phyloP scores from a whole-genome alignment of 1,284 basidiomycete species.

The Fomitopsis schrenkii region DNA sequence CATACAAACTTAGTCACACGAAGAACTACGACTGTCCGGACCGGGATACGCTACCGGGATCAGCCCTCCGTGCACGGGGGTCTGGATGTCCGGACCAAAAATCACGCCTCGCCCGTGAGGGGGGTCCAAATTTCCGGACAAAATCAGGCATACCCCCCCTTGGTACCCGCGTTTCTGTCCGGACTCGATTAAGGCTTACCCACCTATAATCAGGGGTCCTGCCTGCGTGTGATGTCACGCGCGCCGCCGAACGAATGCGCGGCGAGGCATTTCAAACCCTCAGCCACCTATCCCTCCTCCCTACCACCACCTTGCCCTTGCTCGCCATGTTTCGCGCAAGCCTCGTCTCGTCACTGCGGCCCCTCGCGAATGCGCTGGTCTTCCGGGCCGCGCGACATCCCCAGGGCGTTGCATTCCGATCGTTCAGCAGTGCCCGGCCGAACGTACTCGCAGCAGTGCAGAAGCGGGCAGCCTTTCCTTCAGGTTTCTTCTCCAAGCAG shows the following conservation, averaged over 20 bases:
- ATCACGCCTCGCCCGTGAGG: too few species aligned
- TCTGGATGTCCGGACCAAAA: too few species aligned
- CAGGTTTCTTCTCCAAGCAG: conserved; percentile 18
- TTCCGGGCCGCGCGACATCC: conserved; percentile 13
- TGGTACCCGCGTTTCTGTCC: too few species aligned
- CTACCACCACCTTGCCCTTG: not conserved
- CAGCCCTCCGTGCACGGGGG: too few species aligned
- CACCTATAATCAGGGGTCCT: too few species aligned
- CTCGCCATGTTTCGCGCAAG: conserved; percentile 31
- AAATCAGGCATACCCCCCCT: too few species aligned
- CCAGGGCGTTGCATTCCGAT: conserved; percentile 17
- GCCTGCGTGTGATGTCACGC: conserved; percentile 3
- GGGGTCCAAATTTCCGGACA: too few species aligned
- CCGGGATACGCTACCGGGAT: too few species aligned
- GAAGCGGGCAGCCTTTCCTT: conserved; percentile 20
- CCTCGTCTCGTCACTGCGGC: conserved; percentile 22
- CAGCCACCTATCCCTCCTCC: not conserved
- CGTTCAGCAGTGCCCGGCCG: conserved; percentile 29
- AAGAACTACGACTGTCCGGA: too few species aligned
- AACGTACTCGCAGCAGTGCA: conserved; percentile 24
- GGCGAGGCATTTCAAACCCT: not conserved
- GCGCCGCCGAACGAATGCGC: conserved; percentile 4
- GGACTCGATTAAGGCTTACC: too few species aligned
- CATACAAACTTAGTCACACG: too few species aligned
- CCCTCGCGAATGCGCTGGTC: conserved; percentile 17